Base-by-base conservation (phyloP, 495 filamentous ascomycete genomes). In the Sporormia fimetaria region DNA sequence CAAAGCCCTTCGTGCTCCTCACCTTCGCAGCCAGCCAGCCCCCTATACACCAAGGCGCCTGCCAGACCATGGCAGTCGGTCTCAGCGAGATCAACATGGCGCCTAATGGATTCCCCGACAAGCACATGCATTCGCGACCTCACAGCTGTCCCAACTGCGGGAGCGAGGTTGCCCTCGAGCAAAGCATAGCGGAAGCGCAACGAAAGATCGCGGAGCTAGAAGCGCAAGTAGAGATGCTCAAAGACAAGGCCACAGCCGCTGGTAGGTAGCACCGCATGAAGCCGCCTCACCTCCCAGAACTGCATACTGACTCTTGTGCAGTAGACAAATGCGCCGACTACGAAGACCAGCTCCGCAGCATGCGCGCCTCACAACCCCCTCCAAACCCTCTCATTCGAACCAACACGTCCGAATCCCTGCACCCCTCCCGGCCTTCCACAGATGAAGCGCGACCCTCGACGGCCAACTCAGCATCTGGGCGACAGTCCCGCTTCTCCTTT, bases 321-420 rank as follows among this genome's bases (percentile, higher is more conserved):
- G 72, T 68, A 40, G 78, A 86, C 64, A 82, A 84, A 66, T 77
- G 86, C 61, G 82, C 86, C 56, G 83, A 94, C 65, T 94, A 94
- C 71, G 90, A 98, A 71, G 83, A 92, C 58, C 84, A 94, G 62
- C 63, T 94, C 6, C 71, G 70, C 42, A 69, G 69, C 22, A 69
- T 87, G 37, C 76, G 77, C 50, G 57, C 71, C 17, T 23, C 49
- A 47, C 40, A 12, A 24, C 18, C 44, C 24, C 23, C 17, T 21
- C 40, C 21, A 18, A 43, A 28, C 3, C 27, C 18, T n/a, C 44
- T 41, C 37, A n/a, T 11, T 6, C 37, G 45, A 22, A 35, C 38
- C 12, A 42, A 49, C 15, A 49, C 45, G 11, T 28, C 40, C 15
- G 34, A 46, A 5, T 33, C 44, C 1, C 53, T 42, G 29, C 49